Evolutionary conservation across 108 stramenopile genomes (phyloP).

Genomic region (Skeletonema costatum): DNA sequence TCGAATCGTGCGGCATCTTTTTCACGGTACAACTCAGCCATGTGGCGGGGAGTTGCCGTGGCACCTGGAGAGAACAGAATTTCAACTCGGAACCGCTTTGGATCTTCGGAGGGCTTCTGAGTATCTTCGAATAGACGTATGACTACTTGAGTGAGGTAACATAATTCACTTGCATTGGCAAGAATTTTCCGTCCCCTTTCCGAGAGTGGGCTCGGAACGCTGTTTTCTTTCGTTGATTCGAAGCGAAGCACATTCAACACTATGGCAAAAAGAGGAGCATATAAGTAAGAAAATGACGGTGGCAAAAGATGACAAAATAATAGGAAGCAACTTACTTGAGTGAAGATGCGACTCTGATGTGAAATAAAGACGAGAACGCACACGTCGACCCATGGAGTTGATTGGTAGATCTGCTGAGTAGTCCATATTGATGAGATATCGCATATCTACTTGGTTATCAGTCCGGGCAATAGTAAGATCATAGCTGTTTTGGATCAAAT

Average conservation of each 20-base stretch:
- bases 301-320: not conserved
- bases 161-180: constrained; percentile 85
- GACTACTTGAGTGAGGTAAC: constrained; percentile 96
- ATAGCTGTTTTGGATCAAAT: constrained; percentile 27
- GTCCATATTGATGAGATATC: constrained; percentile 94
- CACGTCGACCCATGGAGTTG: constrained; percentile 93
- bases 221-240: constrained; percentile 50
- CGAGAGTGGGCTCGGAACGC: constrained; percentile 56
- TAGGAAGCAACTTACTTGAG: constrained; percentile 4
- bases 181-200: constrained; percentile 56
- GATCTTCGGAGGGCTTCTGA: constrained; percentile 60
- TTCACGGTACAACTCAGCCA: constrained; percentile 73
- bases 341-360: constrained; percentile 98
- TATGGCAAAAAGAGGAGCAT: not conserved
- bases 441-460: constrained; percentile 91
- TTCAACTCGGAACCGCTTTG: constrained; percentile 85
- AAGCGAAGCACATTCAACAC: constrained; percentile 92
- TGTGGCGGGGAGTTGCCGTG: constrained; percentile 88
- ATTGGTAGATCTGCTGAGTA: constrained; percentile 92
- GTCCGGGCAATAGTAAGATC: constrained; percentile 87
- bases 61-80: constrained; percentile 86
- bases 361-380: constrained; percentile 96
- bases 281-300: not conserved
- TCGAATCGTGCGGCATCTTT: constrained; percentile 74
- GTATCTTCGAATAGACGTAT: constrained; percentile 96